phyloP scores from a whole-genome alignment of 2,329 filamentous ascomycete species.

The Cytospora schulzeri region DNA sequence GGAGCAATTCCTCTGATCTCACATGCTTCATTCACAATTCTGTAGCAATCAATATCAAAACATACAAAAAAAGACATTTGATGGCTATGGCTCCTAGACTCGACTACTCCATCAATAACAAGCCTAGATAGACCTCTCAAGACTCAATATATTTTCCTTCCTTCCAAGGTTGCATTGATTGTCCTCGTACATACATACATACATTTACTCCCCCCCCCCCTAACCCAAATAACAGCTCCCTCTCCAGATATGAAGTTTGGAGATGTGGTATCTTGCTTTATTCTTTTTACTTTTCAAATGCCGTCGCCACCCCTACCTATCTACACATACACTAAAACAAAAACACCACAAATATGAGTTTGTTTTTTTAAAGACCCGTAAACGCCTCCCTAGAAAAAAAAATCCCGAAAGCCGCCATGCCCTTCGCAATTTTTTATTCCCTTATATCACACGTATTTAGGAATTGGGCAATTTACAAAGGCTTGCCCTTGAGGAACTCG shows the following conservation, averaged over 20 bases:
- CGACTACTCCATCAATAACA: neutral
- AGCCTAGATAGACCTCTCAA: neutral
- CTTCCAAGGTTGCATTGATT: neutral
- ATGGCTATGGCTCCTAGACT: slow-evolving; percentile 8
- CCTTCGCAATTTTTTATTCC: slow-evolving; percentile 16
- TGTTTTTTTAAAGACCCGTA: slow-evolving; percentile 18
- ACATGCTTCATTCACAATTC: neutral
- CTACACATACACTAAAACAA: slow-evolving; percentile 18
- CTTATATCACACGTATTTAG: slow-evolving; percentile 8
- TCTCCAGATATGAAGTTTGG: slow-evolving; percentile 3
- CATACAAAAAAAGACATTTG: slow-evolving; percentile 14
- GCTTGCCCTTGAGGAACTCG: slow-evolving; percentile 88
- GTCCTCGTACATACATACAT: neutral
- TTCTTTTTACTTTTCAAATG: slow-evolving; percentile 15
- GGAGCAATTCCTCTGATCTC: neutral
- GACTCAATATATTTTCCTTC: neutral
- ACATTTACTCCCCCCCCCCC: too few relatives aligned
- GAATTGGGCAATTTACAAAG: slow-evolving; percentile 57
- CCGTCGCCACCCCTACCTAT: slow-evolving; percentile 20
- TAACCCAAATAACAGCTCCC: slow-evolving; percentile 6
- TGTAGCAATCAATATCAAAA: slow-evolving; percentile 3
- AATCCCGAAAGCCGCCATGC: slow-evolving; percentile 3
- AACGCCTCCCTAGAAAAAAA: slow-evolving; percentile 21
- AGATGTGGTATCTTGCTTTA: slow-evolving; percentile 20
- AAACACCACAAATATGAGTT: too few relatives aligned